Percentiles rank a stretch among this genome's conserved stretches.
phyloP scores from a whole-genome alignment of 1,284 basidiomycete genomes.

The Peniophora sp. region DNA sequence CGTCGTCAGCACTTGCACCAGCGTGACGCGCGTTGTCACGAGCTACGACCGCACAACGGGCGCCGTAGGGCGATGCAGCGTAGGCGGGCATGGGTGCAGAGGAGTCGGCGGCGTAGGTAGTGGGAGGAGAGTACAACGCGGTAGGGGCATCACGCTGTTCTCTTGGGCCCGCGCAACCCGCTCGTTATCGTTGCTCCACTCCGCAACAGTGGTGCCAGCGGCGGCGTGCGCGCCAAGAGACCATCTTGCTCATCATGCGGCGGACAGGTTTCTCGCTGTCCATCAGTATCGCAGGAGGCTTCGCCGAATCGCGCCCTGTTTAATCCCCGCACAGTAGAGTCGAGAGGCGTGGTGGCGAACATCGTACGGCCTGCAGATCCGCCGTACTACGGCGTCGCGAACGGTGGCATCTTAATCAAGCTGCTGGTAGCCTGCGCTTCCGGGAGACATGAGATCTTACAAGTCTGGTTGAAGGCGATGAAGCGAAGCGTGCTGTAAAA shows the following conservation, averaged over 20 bases:
- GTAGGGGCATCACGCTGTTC: too few relatives aligned
- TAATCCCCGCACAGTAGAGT: too few relatives aligned
- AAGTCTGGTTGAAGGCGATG: constrained; percentile 45
- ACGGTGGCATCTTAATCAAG: constrained; percentile 32
- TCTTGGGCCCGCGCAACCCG: too few relatives aligned
- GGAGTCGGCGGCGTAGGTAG: too few relatives aligned
- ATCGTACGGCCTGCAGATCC: too few relatives aligned
- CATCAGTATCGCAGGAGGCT: not conserved
- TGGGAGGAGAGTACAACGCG: too few relatives aligned
- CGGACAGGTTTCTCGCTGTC: not conserved
- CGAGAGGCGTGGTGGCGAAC: too few relatives aligned
- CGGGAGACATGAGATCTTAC: constrained; percentile 24
- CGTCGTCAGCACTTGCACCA: constrained; percentile 16
- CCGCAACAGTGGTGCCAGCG: not conserved
- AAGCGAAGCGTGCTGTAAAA: constrained; percentile 44
- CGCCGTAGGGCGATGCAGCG: constrained; percentile 10
- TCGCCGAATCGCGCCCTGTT: not conserved
- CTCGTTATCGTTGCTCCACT: not conserved
- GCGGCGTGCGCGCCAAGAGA: too few relatives aligned
- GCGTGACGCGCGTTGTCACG: constrained; percentile 7
- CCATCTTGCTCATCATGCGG: too few relatives aligned
- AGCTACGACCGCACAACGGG: constrained; percentile 12
- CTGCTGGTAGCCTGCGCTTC: constrained; percentile 30
- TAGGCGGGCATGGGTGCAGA: too few relatives aligned
- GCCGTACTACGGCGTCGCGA: constrained; percentile 6